Base-by-base conservation (phyloP, 441 rosid species). In the Croton setiger region DNA sequence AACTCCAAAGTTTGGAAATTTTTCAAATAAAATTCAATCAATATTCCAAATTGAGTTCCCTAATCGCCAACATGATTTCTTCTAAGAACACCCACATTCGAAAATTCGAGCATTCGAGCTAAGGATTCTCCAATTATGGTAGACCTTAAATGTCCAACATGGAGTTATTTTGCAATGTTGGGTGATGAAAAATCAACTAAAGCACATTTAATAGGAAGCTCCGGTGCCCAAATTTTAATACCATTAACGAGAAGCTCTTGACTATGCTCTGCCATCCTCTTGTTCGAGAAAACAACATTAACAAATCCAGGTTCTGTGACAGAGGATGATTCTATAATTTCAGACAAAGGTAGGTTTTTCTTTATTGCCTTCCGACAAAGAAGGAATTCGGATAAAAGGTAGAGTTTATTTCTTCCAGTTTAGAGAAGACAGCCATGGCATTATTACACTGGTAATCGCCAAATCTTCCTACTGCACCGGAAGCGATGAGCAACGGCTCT, bases 31-130 rank as follows among this genome's bases (percentile, higher is more conserved):
- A 75, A 87, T 76, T 94, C 99, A 74, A 92, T 92, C 80, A 92
- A 71, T 98, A 94, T 94, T 37, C 98, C 99, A 73, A 94, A 92
- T 98, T 94, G 97, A 67, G 97, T 94, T 63, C 97, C 98, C 98
- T 97, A 94, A 54, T 94, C 98, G 76, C 97, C 98, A 79, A 94
- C 98, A 86, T 91, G 98, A 82, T 94, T 94, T 62, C 97, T 78
- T 17, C 98, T 87, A 57, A 94, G 90, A 73, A 94, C 97, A 49
- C 87, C 89, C 74, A 88, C 94, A 1, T 90, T 85, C 4, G 97
- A 92, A 79, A 78, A 94, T 71, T 94, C 96, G 67, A 94, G 96
- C 93, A 94, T 85, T 47, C 97, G 92, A 33, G 99, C 92, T 69
- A 94, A 70, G 0, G 96, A 86, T 74, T 94, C 99, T 59, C 99